A percentile compares a stretch with the other conserved stretches of the same genome.
Conservation (phyloP, 1,139 yeast genomes). For the Yamadazyma songkhlaensis region DNA sequence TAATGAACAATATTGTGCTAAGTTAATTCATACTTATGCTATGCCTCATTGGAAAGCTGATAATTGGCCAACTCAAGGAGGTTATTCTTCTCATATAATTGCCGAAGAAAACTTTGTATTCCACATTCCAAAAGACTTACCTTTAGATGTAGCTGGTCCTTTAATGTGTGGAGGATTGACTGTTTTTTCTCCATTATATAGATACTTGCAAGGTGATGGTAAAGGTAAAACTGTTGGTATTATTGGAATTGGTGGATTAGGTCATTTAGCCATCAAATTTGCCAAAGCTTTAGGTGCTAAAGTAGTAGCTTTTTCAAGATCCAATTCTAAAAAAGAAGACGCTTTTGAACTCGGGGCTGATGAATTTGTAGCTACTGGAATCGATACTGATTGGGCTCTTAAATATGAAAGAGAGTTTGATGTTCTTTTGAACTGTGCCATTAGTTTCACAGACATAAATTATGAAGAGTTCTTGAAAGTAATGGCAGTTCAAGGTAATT, state of each 20-base stretch:
- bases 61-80: constrained; percentile 50
- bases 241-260: constrained; percentile 47
- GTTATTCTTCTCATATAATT: constrained; percentile 55
- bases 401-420: constrained; percentile 39
- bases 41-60: constrained; percentile 26
- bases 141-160: constrained; percentile 51
- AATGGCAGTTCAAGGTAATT: constrained; percentile 34
- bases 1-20: constrained; percentile 50
- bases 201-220: constrained; percentile 26
- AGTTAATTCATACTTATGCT: constrained; percentile 44
- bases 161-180: constrained; percentile 68
- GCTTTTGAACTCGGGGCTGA: constrained; percentile 37
- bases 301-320: constrained; percentile 39
- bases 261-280: constrained; percentile 42
- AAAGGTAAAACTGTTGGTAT: constrained; percentile 44
- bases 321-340: constrained; percentile 33
- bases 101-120: constrained; percentile 53
- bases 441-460: constrained; percentile 34
- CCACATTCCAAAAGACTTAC: constrained; percentile 51
- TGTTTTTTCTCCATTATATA: constrained; percentile 55
- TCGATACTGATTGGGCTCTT: constrained; percentile 33
- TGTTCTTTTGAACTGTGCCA: constrained; percentile 47
- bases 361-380: constrained; percentile 37
- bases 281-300: constrained; percentile 44
- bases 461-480: constrained; percentile 31